phyloP scores from a whole-genome alignment of 2,329 filamentous ascomycete species.

The Penicillium corylophilum region DNA sequence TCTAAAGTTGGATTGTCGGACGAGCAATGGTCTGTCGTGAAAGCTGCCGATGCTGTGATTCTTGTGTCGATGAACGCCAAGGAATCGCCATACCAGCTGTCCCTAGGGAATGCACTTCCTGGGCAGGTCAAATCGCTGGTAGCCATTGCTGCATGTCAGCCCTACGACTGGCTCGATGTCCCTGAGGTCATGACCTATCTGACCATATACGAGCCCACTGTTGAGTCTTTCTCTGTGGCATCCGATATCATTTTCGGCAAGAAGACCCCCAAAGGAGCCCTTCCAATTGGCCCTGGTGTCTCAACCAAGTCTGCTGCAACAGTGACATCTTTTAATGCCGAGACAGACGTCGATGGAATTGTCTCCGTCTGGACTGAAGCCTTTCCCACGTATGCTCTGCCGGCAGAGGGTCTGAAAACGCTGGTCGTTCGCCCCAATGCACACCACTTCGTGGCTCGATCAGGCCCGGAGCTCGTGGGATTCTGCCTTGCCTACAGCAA shows the following conservation, averaged over 20 bases:
- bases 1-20: slow-evolving; percentile 30
- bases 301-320: slow-evolving; percentile 11
- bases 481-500: slow-evolving; percentile 41
- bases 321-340: slow-evolving; percentile 19
- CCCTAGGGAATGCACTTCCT: slow-evolving; percentile 35
- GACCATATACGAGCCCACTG: slow-evolving; percentile 46
- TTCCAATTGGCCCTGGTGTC: slow-evolving; percentile 35
- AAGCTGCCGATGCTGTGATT: slow-evolving; percentile 41
- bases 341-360: slow-evolving; percentile 31
- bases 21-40: slow-evolving; percentile 32
- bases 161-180: slow-evolving; percentile 46
- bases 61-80: slow-evolving; percentile 43
- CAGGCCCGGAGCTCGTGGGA: slow-evolving; percentile 29
- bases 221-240: slow-evolving; percentile 43
- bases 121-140: slow-evolving; percentile 33
- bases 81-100: slow-evolving; percentile 38
- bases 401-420: slow-evolving; percentile 24
- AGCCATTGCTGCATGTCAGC: slow-evolving; percentile 43
- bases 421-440: slow-evolving; percentile 29
- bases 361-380: slow-evolving; percentile 36
- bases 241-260: slow-evolving; percentile 42
- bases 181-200: slow-evolving; percentile 42
- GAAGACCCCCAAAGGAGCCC: slow-evolving; percentile 27
- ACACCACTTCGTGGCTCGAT: slow-evolving; percentile 37
- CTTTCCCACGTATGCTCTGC: slow-evolving; percentile 38